phyloP scores from a whole-genome alignment of 441 rosid species.

The Rhodomyrtus psidioides region DNA sequence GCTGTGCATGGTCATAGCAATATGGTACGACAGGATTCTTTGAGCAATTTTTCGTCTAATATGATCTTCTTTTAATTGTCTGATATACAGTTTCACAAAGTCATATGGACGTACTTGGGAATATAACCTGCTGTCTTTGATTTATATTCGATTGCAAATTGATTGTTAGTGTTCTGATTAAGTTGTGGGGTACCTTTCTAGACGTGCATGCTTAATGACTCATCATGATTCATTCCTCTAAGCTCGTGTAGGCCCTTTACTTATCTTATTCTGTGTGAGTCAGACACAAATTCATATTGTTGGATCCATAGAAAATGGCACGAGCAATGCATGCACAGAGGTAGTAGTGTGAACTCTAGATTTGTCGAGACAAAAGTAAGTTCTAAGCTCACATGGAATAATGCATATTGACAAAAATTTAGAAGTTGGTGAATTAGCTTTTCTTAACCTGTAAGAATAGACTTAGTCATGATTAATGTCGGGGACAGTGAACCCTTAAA shows the following conservation, averaged over 20 bases:
- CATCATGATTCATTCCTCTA: neutral
- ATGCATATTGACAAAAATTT: neutral
- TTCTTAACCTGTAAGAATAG: neutral
- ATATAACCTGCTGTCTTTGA: neutral
- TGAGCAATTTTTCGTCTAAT: neutral
- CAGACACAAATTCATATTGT: neutral
- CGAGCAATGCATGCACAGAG: neutral
- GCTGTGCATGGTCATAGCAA: neutral
- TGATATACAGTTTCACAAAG: too few relatives aligned
- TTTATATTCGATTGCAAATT: neutral
- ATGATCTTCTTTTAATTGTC: neutral
- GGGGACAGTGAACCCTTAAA: neutral
- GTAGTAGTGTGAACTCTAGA: neutral
- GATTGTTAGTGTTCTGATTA: neutral
- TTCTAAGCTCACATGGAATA: neutral
- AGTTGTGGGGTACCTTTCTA: neutral
- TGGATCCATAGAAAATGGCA: neutral
- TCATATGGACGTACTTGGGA: neutral
- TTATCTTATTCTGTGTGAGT: neutral
- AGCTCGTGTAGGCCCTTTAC: neutral
- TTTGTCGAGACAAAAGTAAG: neutral
- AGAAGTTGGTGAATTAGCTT: neutral
- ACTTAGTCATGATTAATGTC: neutral
- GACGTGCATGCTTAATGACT: neutral
- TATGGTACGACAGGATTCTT: neutral